Evolutionary conservation across 78 protist genomes (phyloP).

Genomic region (Tieghemostelium lacteum): DNA sequence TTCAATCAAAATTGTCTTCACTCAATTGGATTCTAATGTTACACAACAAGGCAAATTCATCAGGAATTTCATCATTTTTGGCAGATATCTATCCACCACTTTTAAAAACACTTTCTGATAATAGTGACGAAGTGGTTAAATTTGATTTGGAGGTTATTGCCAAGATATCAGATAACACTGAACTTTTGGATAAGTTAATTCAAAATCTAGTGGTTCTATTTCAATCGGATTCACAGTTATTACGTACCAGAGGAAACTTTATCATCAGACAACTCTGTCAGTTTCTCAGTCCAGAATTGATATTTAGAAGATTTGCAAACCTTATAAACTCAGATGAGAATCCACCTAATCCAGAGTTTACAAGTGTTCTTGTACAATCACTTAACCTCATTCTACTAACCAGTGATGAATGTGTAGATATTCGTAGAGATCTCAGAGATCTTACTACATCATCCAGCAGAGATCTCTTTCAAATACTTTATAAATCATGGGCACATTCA

Average conservation of each 20-base stretch:
- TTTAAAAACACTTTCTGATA: constrained; percentile 67
- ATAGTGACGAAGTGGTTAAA: constrained; percentile 81
- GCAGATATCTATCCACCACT: constrained; percentile 76
- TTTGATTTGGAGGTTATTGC: constrained; percentile 82
- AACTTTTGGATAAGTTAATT: constrained; percentile 62
- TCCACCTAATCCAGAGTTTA: constrained; percentile 83
- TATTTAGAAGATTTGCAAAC: constrained; percentile 51
- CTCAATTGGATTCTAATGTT: constrained; percentile 85
- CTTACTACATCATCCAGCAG: constrained; percentile 34
- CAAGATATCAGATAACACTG: constrained; percentile 30
- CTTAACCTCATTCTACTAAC: constrained; percentile 92
- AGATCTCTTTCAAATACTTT: constrained; percentile 77
- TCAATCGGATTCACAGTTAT: constrained; percentile 27
- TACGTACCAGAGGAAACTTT: constrained; percentile 67
- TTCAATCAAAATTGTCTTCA: constrained; percentile 69
- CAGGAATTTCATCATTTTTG: constrained; percentile 34
- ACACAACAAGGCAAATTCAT: constrained; percentile 40
- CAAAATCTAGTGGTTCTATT: constrained; percentile 28
- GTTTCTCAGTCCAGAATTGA: constrained; percentile 67
- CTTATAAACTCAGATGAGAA: constrained; percentile 40
- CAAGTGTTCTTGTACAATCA: constrained; percentile 81
- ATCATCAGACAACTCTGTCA: constrained; percentile 77
- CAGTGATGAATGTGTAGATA: constrained; percentile 79
- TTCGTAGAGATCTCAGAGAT: constrained; percentile 61
- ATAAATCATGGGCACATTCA: constrained; percentile 75